Evolutionary conservation across 106 monocot species (phyloP), one percentile per base, ranked within the genome.

Genomic region (Vanilla planifolia): DNA sequence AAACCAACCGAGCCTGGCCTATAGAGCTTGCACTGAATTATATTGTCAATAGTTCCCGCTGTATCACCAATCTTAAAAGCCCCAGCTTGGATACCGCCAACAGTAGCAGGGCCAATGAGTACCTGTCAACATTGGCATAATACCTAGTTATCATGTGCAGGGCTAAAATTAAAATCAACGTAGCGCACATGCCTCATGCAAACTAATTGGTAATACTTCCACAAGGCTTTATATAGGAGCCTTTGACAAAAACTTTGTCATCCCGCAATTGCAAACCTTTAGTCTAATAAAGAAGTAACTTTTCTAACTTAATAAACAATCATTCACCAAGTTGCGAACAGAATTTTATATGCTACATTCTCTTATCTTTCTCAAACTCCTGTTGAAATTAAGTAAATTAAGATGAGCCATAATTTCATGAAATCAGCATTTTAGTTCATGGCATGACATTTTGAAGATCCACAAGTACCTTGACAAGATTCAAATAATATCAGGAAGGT

Each of bases 21-120:
- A 68, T 98, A 92, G 75, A 98, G 91, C 67, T 98, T 98, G 91
- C 88, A 88, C 4, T 87, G 74, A 70, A 98, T 77, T 69, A 98
- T 98, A 66, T 98, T 91, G 45, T 98, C 96, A 59, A 91, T 88
- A 44, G 96, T 98, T 77, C 96, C 96, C 62, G 96, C 96, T 32
- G 96, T 98, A 44, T 98, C 96, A 48, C 96, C 96, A 56, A 98
- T 98, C 70, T 90, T 98, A 72, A 98, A 98, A 33, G 96, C 96
- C 67, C 96, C 96, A 72, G 91, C 96, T 77, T 98, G 96, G 44
- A 98, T 82, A 15, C 91, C 96, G 32, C 96, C 96, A 75, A 98
- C 96, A 60, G 96, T 92, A 28, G 96, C 96, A 70, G 96, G 96
- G 64, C 96, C 91, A 75, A 91, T 77, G 36, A 98, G 56, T 32